Percentiles rank a stretch among this genome's conserved stretches.
Conservation (phyloP, 75 land plant genomes). For the Azolla pinnata region DNA sequence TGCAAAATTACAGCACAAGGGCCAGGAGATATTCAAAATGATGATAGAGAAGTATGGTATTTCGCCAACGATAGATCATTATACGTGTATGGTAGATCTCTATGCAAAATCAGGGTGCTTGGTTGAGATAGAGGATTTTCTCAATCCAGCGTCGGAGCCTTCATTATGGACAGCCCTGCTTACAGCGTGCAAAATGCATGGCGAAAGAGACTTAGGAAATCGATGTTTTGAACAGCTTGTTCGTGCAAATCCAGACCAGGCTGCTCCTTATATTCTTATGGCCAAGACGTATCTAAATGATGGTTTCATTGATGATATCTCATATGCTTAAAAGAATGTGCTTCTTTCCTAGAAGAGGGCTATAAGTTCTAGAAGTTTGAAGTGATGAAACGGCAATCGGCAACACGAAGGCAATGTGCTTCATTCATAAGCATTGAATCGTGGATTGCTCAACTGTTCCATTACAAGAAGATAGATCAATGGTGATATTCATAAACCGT, state of each 20-base stretch:
- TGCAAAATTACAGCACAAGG: conserved; percentile 14
- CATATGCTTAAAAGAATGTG: no score
- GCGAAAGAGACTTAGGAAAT: conserved; percentile 23
- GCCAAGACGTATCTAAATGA: conserved; percentile 46
- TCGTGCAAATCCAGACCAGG: background rate
- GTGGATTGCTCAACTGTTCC: no score
- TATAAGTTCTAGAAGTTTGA: no score
- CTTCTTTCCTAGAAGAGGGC: no score
- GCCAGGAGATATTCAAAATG: conserved; percentile 9
- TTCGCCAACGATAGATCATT: conserved; percentile 11
- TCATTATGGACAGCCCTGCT: conserved; percentile 18
- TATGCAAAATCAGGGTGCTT: conserved; percentile 17
- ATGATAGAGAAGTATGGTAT: conserved; percentile 14
- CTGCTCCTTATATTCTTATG: conserved; percentile 21
- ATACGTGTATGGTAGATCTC: conserved; percentile 18
- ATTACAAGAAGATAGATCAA: no score
- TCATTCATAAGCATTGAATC: no score
- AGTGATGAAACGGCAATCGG: no score
- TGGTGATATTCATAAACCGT: no score
- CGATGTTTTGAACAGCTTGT: conserved; percentile 2
- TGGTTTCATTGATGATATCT: no score
- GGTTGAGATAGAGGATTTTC: conserved; percentile 4
- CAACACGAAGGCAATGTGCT: no score
- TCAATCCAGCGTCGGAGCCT: conserved; percentile 9
- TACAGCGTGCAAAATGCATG: conserved; percentile 15